Evolutionary conservation across 768 basidiomycete genomes (phyloP), one percentile per base, ranked within the genome.

Genomic region (Gymnopilus dilepis): DNA sequence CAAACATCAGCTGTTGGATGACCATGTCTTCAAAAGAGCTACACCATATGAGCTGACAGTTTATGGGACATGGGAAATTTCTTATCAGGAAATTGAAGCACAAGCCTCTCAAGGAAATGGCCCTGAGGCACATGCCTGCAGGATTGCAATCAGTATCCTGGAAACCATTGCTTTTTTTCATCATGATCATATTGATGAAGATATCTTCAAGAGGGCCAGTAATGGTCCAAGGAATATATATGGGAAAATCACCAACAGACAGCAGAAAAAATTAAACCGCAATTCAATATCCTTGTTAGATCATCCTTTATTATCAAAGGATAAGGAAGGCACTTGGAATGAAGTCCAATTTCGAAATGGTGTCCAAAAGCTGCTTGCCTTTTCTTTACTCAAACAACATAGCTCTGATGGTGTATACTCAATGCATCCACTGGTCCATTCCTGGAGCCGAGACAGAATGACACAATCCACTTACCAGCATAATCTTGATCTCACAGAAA

Each of bases 11-110:
- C 54, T 70, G 13, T 15, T 68, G 34, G 33, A 42, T 21, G 11
- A 62, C 50, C 11, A 15, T 17, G 12, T n/a, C 1, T 65, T 60
- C 43, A 56, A 34, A 43, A 61, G 45, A 6, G 67, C 60, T 19
- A 65, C 65, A 5, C 17, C 48, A 31, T 70, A 70, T 66, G 52
- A 59, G 8, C 41, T 40, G 19, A 62, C 67, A 41, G 60, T 66
- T 5, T 63, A 69, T 54, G 56, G 56, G 9, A 65, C 68, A 21
- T 69, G 68, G 68, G 66, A 69, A 9, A 6, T 68, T 22, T 70
- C 69, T 56, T 60, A 67, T 15, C 2, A 59, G 22, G 58, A 33
- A 26, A 63, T 70, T 40, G 41, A 65, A 66, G 30, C 31, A 13
- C 57, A 41, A 28, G 65, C 66, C 31, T 17, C 17, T 19, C 43